These are phyloP conservation scores for Kitagawia praeruptora DNA, from an alignment of 129 eudicot genomes.

Conservation along the genomic window DNA sequence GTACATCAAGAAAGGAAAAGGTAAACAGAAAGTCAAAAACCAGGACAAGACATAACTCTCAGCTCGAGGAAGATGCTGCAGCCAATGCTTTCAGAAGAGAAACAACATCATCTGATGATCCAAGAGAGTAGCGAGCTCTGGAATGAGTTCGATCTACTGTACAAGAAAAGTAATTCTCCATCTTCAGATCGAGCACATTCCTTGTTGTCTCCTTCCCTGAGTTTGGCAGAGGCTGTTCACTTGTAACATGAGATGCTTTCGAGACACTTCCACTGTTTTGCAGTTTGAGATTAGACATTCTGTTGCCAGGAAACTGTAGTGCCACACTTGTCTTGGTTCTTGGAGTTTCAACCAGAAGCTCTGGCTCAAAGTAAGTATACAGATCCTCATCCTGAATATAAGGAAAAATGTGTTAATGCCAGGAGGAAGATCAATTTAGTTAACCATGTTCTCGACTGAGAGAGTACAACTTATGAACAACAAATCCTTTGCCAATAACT, in stretches of 20 bases:
- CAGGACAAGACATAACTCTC: not conserved
- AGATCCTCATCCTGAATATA: constrained; percentile 12
- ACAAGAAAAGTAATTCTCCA: constrained; percentile 79
- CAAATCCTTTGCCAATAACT: no score
- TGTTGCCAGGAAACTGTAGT: not conserved
- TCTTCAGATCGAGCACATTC: constrained; percentile 79
- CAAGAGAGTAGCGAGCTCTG: constrained; percentile 59
- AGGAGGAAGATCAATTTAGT: not conserved
- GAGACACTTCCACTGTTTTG: not conserved
- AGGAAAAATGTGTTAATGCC: not conserved
- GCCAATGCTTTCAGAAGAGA: constrained; percentile 56
- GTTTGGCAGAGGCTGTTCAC: constrained; percentile 33
- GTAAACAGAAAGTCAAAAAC: not conserved
- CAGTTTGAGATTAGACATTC: not conserved
- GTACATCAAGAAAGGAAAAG: not conserved
- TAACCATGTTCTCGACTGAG: not conserved
- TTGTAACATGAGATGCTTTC: not conserved
- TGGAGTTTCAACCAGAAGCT: not conserved
- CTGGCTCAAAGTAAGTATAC: constrained; percentile 1
- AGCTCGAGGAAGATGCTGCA: constrained; percentile 27
- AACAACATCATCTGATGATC: constrained; percentile 66
- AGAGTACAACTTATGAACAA: not conserved
- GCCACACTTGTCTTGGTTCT: not conserved
- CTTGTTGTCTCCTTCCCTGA: constrained; percentile 39
- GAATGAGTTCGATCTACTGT: constrained; percentile 65